Percentiles rank a stretch among this genome's conserved stretches.
Conservation (phyloP, 2,329 filamentous ascomycete genomes). For the Aspergillus sp. region DNA sequence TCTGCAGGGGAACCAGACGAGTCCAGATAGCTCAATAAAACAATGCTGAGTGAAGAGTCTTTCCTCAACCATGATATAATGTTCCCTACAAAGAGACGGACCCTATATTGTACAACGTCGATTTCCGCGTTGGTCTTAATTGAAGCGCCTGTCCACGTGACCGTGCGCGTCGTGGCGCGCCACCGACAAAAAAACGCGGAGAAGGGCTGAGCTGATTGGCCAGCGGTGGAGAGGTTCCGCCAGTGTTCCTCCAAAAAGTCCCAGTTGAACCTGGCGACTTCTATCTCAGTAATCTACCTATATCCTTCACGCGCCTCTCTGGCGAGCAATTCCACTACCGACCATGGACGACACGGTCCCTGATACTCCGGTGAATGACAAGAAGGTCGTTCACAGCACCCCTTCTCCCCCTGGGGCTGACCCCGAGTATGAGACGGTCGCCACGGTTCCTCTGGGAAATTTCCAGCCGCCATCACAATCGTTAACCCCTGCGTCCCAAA, state of each 20-base stretch:
- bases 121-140: constrained; percentile 15
- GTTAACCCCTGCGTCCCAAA: constrained; percentile 48
- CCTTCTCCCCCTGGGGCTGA: constrained; percentile 28
- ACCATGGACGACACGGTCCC: constrained; percentile 40
- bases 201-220: constrained; percentile 5
- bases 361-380: constrained; percentile 40
- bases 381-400: constrained; percentile 28
- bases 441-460: constrained; percentile 44
- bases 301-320: background rate
- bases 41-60: background rate
- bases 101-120: too few species aligned
- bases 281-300: background rate
- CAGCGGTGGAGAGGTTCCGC: background rate
- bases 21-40: background rate
- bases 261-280: constrained; percentile 2
- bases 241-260: background rate
- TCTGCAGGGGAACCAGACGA: background rate
- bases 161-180: constrained; percentile 19
- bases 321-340: background rate
- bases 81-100: background rate
- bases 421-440: constrained; percentile 47
- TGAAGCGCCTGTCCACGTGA: constrained; percentile 23
- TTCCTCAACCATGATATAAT: background rate
- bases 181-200: constrained; percentile 6
- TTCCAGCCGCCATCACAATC: constrained; percentile 27